These are phyloP conservation scores for Cytospora piceicola DNA, from an alignment of 2,329 filamentous ascomycete species.

Conservation along the genomic window DNA sequence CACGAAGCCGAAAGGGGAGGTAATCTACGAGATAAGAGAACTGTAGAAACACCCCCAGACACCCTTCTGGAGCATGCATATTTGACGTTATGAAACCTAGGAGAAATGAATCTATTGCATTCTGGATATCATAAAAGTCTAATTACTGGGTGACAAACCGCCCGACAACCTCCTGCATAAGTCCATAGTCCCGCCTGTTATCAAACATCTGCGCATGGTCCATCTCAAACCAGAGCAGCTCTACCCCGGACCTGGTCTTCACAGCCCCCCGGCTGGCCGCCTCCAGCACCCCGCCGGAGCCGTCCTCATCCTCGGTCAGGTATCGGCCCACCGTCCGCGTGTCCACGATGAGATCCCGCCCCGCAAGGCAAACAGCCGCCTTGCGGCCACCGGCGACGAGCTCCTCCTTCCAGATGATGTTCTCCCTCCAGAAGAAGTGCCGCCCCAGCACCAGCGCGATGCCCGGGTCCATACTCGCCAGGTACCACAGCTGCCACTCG, in stretches of 20 bases:
- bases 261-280: slow-evolving; percentile 38
- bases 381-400: slow-evolving; percentile 44
- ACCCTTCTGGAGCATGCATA: too few species aligned
- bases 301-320: slow-evolving; percentile 45
- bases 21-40: too few species aligned
- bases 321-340: slow-evolving; percentile 62
- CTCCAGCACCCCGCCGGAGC: slow-evolving; percentile 24
- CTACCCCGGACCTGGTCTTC: slow-evolving; percentile 47
- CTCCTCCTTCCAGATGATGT: slow-evolving; percentile 72
- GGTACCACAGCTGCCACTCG: slow-evolving; percentile 73
- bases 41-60: too few species aligned
- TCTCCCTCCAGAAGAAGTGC: slow-evolving; percentile 74
- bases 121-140: background rate
- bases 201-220: slow-evolving; percentile 69
- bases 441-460: slow-evolving; percentile 63
- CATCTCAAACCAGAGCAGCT: slow-evolving; percentile 64
- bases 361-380: slow-evolving; percentile 62
- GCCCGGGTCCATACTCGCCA: slow-evolving; percentile 68
- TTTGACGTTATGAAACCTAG: too few species aligned
- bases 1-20: too few species aligned
- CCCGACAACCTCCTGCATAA: slow-evolving; percentile 21
- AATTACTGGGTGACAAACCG: slow-evolving; percentile 12
- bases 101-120: background rate
- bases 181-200: slow-evolving; percentile 28
- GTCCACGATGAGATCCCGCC: slow-evolving; percentile 68